Evolutionary conservation across 2,329 filamentous ascomycete genomes (phyloP).

Genomic region (Cryphonectria naterciae): DNA sequence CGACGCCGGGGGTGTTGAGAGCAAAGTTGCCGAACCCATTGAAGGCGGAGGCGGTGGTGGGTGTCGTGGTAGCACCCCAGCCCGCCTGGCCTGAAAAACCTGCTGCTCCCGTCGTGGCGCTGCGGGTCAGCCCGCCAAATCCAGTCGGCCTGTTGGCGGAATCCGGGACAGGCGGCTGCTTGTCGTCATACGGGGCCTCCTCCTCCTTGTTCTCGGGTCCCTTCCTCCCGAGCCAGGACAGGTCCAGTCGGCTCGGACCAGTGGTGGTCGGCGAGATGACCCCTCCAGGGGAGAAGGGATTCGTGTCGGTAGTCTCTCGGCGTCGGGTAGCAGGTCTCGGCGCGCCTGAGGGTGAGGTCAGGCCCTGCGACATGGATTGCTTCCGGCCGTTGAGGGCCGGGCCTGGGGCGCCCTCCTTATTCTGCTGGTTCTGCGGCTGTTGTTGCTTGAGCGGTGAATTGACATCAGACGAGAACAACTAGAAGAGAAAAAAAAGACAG

Average conservation of each 20-base stretch:
- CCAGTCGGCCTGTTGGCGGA: slow-evolving; percentile 39
- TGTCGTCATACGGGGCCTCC: slow-evolving; percentile 58
- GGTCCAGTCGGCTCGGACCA: slow-evolving; percentile 62
- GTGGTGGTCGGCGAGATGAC: slow-evolving; percentile 61
- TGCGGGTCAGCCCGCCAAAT: slow-evolving; percentile 56
- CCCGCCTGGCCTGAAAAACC: slow-evolving; percentile 49
- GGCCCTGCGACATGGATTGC: slow-evolving; percentile 76
- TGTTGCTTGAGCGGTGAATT: slow-evolving; percentile 93
- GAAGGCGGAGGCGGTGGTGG: slow-evolving; percentile 71
- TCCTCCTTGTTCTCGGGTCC: slow-evolving; percentile 57
- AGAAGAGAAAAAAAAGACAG: not conserved
- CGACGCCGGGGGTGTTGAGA: slow-evolving; percentile 60
- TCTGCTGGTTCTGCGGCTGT: slow-evolving; percentile 67
- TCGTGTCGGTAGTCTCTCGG: slow-evolving; percentile 78
- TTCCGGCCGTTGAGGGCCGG: slow-evolving; percentile 72
- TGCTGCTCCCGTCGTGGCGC: slow-evolving; percentile 55
- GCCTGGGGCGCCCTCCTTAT: slow-evolving; percentile 64
- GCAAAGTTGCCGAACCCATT: slow-evolving; percentile 91
- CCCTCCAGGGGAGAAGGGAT: slow-evolving; percentile 57
- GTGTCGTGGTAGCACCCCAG: slow-evolving; percentile 59
- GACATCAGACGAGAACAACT: slow-evolving; percentile 84
- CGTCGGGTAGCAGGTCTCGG: slow-evolving; percentile 77
- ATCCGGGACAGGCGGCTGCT: slow-evolving; percentile 35
- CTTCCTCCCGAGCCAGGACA: slow-evolving; percentile 60
- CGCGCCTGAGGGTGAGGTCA: slow-evolving; percentile 73